phyloP scores from a whole-genome alignment of 108 stramenopile genomes.

The Skeletonema costatum region DNA sequence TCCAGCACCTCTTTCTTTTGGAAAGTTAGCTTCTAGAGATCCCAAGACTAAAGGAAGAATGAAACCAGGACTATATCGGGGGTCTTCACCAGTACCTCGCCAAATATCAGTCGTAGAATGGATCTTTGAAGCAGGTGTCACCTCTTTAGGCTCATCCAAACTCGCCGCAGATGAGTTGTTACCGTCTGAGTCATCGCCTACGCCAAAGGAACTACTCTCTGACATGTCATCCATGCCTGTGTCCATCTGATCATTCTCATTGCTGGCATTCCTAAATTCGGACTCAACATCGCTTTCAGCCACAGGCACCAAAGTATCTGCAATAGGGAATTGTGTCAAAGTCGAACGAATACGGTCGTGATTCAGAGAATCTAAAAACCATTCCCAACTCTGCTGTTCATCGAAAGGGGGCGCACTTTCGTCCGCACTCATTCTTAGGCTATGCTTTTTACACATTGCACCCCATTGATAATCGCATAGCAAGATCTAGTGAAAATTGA shows the following conservation, averaged over 20 bases:
- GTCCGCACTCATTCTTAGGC: neutral
- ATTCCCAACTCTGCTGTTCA: conserved; percentile 48
- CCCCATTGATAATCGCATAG: conserved; percentile 6
- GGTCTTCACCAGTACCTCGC: conserved; percentile 49
- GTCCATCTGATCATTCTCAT: neutral
- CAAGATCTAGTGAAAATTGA: neutral
- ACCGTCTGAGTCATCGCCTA: conserved; percentile 16
- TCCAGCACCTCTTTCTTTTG: neutral
- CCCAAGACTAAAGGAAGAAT: conserved; percentile 64
- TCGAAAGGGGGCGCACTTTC: neutral
- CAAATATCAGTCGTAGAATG: conserved; percentile 13
- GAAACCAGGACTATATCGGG: conserved; percentile 78
- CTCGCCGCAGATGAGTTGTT: conserved; percentile 4
- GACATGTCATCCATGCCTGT: conserved; percentile 4
- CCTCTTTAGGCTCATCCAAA: neutral
- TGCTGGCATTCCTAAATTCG: neutral
- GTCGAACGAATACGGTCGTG: conserved; percentile 57
- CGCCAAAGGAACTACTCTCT: neutral
- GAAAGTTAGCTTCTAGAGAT: conserved; percentile 31
- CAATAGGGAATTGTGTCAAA: conserved; percentile 57
- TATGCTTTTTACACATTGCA: conserved; percentile 1
- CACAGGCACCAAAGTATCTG: conserved; percentile 39
- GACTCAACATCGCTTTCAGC: conserved; percentile 10
- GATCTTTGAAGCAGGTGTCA: neutral
- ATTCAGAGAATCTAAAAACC: conserved; percentile 65